Evolutionary conservation across 345 rosid genomes (phyloP), one percentile per base, ranked within the genome.

Genomic region (Hibiscus syriacus): DNA sequence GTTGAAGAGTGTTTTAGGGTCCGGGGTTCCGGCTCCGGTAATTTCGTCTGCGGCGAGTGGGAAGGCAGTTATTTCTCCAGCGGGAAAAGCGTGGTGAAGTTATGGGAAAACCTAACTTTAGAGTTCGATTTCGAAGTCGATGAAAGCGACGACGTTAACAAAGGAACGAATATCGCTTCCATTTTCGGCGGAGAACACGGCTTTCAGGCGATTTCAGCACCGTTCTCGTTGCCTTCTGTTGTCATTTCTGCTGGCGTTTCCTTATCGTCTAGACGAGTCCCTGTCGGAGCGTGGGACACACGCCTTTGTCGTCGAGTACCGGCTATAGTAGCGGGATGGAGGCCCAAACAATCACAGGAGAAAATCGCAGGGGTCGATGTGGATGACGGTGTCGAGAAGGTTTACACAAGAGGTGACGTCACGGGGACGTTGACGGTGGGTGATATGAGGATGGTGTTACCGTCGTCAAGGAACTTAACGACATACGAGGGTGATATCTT

Each of bases 241-340:
- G 66, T 82, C 0, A 34, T 88, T 5, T 73, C 86, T 7, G 84
- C 84, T 7, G 81, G 74, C n/a, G 43, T 30, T 54, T 50, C 80
- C 55, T 17, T 19, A 5, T 64, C 64, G 2, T 39, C 66, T 1
- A 76, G 82, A 9, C 55, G 34, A 9, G 73, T 81, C 12, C 48
- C 69, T 17, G 49, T 92, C 12, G 55, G 75, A 25, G 80, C 84
- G 45, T 87, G 96, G 93, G 98, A 92, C 80, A 43, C 73, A 41
- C 93, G 96, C 9, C 71, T 67, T 0, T 79, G 80, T 0, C 67
- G 72, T 14, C 30, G 67, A 60, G 45, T 78, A 23, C 95, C 98
- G 65, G 78, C 83, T 45, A 77, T 92, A 14, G 55, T 85, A 3
- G 95, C 92, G 5, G 98, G 86, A 32, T 87, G 93, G 90, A 73